Base-by-base conservation (phyloP, 306 rosid species). In the Rosa persica region DNA sequence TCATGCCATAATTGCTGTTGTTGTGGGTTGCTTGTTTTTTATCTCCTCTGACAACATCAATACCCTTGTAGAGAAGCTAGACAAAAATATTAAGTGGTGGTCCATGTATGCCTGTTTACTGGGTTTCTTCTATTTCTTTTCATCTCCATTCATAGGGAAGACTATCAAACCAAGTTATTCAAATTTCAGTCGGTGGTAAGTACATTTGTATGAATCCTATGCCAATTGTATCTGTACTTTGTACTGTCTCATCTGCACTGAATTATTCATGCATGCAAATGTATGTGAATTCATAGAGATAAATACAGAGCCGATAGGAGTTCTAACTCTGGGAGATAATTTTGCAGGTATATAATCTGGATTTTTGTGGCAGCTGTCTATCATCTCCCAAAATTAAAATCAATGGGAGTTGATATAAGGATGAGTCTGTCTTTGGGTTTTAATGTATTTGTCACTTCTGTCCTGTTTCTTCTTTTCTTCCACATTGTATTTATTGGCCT, bases 331-430 rank as follows among this genome's bases (percentile, higher is more conserved):
- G 78, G 51, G 82, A 61, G 20, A 74, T 46, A 47, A 65, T 79
- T 69, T 67, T 85, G 83, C 85, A 91, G 98, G 99, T 96, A 96
- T 84, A 83, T 96, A 79, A 91, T 75, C 58, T 93, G 97, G 99
- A 91, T 96, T 87, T 83, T 91, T 87, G 90, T 96, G 81, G 98
- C 99, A 78, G 98, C 98, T 70, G 90, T 91, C 86, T 96, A 96
- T 87, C 99, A 96, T 82, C 98, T 96, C 80, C 98, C 98, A 69
- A 93, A 97, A 88, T 91, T 93, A 83, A 93, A 81, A 91, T 93
- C 97, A 81, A 96, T 93, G 99, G 97, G 98, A 81, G 93, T 96
- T 80, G 99, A 96, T 86, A 79, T 96, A 87, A 91, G 97, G 88
- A 93, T 93, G 99, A 96, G 90, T 82, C 84, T 96, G 34, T 93